Evolutionary conservation across 495 filamentous ascomycete genomes (phyloP).

Genomic region (Gamarada debralockiae): DNA sequence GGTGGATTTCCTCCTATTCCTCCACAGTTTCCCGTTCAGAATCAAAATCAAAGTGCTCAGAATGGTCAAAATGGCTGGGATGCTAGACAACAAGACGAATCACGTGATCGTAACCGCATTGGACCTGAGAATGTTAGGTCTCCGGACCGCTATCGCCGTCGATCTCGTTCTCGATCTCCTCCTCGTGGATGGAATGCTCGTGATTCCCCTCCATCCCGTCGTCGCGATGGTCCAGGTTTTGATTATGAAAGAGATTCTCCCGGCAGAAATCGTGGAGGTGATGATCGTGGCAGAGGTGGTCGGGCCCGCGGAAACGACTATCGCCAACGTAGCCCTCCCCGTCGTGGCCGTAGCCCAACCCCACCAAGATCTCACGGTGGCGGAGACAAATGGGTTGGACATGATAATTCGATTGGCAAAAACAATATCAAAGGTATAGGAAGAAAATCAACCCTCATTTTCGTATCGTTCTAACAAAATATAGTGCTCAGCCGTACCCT

Average conservation of each 20-base stretch:
- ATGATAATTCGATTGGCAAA: constrained; percentile 67
- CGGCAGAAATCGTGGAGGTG: constrained; percentile 40
- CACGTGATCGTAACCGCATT: constrained; percentile 54
- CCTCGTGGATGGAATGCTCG: constrained; percentile 52
- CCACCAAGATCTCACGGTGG: constrained; percentile 37
- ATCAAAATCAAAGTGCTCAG: constrained; percentile 10
- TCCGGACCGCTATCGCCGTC: constrained; percentile 60
- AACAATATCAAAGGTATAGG: constrained; percentile 74
- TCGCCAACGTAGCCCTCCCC: constrained; percentile 78
- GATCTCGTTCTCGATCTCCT: constrained; percentile 71
- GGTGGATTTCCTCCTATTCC: constrained; percentile 28
- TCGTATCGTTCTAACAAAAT: constrained; percentile 22
- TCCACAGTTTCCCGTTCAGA: constrained; percentile 15
- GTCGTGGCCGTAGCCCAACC: constrained; percentile 59
- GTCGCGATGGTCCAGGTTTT: constrained; percentile 40
- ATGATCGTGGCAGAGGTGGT: constrained; percentile 52
- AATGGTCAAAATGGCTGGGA: constrained; percentile 24
- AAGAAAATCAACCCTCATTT: not conserved
- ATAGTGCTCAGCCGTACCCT: constrained; percentile 87
- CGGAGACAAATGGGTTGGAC: constrained; percentile 72
- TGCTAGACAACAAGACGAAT: constrained; percentile 34
- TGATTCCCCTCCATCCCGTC: constrained; percentile 44
- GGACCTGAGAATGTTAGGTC: constrained; percentile 45
- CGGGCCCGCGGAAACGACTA: constrained; percentile 63
- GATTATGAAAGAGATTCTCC: constrained; percentile 44